Conservation (phyloP, 2,329 filamentous ascomycete genomes). For the Fusarium sp. region DNA sequence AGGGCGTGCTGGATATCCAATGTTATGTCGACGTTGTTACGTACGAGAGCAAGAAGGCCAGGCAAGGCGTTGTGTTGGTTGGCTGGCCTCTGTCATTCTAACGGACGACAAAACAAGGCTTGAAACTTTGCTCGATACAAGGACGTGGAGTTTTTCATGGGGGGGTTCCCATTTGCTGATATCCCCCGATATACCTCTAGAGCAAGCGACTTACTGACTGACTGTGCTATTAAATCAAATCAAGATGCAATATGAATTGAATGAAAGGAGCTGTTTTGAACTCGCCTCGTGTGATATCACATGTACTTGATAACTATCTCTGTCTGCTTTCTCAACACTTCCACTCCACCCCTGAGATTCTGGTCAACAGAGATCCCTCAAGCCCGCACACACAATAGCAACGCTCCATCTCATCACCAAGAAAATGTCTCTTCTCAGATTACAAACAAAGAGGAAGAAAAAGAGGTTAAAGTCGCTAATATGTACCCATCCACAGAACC, state of each 20-base stretch:
- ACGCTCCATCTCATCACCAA: constrained; percentile 13
- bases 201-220: constrained; percentile 38
- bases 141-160: constrained; percentile 33
- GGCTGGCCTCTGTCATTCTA: constrained; percentile 11
- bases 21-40: constrained; percentile 23
- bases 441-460: constrained; percentile 30
- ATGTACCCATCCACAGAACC: constrained; percentile 30
- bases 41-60: constrained; percentile 4
- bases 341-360: not conserved
- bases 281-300: not conserved
- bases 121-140: constrained; percentile 18
- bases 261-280: not conserved
- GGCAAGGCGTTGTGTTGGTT: not conserved
- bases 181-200: constrained; percentile 42
- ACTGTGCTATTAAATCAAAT: constrained; percentile 1
- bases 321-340: not conserved
- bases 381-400: not conserved
- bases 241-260: not conserved
- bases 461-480: constrained; percentile 37
- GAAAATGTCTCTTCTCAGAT: constrained; percentile 19
- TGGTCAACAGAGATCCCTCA: constrained; percentile 15
- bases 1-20: constrained; percentile 28
- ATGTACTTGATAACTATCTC: not conserved
- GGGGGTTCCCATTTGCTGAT: constrained; percentile 27
- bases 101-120: constrained; percentile 3